phyloP scores from a whole-genome alignment of 148 eudicot genomes.

The Arctostaphylos glauca region DNA sequence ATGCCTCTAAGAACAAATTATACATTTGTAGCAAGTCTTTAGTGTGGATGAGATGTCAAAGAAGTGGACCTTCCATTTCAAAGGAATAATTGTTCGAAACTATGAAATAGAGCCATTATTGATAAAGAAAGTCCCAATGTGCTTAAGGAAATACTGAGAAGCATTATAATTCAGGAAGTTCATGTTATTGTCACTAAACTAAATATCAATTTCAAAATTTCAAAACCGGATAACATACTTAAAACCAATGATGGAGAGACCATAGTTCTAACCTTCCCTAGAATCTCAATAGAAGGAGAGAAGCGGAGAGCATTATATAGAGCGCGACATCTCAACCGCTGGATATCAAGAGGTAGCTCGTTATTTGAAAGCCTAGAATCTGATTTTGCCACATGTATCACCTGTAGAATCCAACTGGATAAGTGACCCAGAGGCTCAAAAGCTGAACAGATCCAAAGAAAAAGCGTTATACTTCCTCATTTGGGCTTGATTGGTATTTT shows the following conservation, averaged over 20 bases:
- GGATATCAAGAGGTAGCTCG: slow-evolving; percentile 89
- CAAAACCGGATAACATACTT: not conserved
- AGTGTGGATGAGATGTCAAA: not conserved
- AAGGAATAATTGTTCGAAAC: not conserved
- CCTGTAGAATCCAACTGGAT: slow-evolving; percentile 30
- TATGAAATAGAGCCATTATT: not conserved
- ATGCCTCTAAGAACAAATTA: not conserved
- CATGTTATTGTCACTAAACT: not conserved
- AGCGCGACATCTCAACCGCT: slow-evolving; percentile 86
- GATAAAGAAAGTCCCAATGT: not conserved
- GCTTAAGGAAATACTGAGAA: not conserved
- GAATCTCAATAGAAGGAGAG: slow-evolving; percentile 70
- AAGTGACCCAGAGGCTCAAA: not conserved
- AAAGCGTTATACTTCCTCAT: not conserved
- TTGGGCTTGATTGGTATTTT: not conserved
- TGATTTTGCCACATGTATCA: slow-evolving; percentile 91
- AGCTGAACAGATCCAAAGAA: not conserved
- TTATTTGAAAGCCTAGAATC: slow-evolving; percentile 95
- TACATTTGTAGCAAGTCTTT: not conserved
- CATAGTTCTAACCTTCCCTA: slow-evolving; percentile 67
- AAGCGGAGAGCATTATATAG: slow-evolving; percentile 74
- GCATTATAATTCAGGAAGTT: not conserved
- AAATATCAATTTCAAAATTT: not conserved
- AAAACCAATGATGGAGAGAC: not conserved
- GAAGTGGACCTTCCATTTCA: not conserved